Conservation (phyloP, 176 grass and related monocot genomes). For the Aegilops speltoides region DNA sequence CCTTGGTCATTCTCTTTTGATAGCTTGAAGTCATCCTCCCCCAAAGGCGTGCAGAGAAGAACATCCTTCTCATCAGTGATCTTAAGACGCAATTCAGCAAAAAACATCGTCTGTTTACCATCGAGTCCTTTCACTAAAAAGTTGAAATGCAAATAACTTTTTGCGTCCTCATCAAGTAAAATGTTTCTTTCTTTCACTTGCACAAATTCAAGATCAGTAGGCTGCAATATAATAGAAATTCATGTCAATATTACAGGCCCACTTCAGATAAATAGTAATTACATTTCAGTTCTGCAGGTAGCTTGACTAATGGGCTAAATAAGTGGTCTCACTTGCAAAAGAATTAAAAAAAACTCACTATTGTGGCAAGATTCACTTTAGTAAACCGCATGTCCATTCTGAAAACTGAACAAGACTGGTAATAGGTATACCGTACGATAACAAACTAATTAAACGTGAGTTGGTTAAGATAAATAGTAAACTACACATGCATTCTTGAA, state of each 20-base stretch:
- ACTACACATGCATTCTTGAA: no score
- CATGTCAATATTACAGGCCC: not conserved
- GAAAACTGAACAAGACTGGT: not conserved
- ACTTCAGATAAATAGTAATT: not conserved
- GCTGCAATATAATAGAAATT: not conserved
- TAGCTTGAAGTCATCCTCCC: not conserved
- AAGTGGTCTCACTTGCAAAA: not conserved
- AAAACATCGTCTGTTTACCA: not conserved
- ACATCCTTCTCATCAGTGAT: not conserved
- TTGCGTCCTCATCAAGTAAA: not conserved
- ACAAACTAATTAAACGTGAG: no score
- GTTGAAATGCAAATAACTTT: not conserved
- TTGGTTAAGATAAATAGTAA: no score
- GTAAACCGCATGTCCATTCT: not conserved
- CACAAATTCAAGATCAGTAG: slow-evolving; percentile 2
- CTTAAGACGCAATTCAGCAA: not conserved
- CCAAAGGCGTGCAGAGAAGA: not conserved
- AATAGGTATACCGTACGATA: no score
- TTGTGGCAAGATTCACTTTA: not conserved
- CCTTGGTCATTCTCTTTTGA: not conserved
- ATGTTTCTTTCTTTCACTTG: not conserved
- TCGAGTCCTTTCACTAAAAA: not conserved
- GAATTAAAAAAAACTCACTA: not conserved
- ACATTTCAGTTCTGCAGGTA: not conserved
- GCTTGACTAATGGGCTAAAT: not conserved